Conservation (phyloP, 1,284 basidiomycete genomes). For the Entoloma clypeatum region DNA sequence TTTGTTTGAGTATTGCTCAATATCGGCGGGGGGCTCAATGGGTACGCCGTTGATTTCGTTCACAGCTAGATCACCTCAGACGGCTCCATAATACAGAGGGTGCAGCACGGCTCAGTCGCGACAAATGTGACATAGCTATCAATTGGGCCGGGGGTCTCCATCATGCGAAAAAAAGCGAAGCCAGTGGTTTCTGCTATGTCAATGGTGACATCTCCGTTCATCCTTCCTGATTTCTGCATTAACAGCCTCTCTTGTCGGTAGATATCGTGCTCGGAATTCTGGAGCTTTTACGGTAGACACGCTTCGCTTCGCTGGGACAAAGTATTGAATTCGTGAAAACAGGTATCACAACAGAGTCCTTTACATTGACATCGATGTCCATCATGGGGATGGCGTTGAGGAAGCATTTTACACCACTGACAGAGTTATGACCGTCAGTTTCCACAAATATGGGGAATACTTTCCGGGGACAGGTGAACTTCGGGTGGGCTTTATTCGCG, state of each 20-base stretch:
- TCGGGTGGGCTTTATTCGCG: constrained; percentile 56
- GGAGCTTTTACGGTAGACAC: constrained; percentile 76
- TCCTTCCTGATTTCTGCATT: constrained; percentile 1
- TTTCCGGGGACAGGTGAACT: constrained; percentile 99
- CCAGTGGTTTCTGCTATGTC: constrained; percentile 98
- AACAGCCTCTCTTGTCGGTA: constrained; percentile 24
- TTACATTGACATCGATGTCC: constrained; percentile 99
- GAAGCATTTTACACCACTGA: constrained; percentile 99
- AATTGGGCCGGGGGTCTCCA: constrained; percentile 99
- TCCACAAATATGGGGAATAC: constrained; percentile 99
- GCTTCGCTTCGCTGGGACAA: neutral
- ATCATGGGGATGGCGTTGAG: constrained; percentile 99
- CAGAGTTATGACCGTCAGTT: constrained; percentile 96
- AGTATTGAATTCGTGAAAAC: constrained; percentile 6
- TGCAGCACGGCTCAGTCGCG: constrained; percentile 89
- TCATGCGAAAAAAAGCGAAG: constrained; percentile 98
- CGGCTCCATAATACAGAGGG: constrained; percentile 68
- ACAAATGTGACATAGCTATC: constrained; percentile 98
- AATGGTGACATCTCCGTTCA: constrained; percentile 60
- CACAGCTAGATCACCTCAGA: constrained; percentile 1
- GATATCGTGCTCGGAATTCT: constrained; percentile 98
- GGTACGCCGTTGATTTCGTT: constrained; percentile 48
- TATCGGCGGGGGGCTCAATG: constrained; percentile 98
- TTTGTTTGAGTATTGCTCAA: constrained; percentile 97
- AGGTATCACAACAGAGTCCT: constrained; percentile 94